These are phyloP conservation scores for Zhuliangozyma blackwelliae DNA, from an alignment of 1,139 yeast genomes.

Conservation along the genomic window DNA sequence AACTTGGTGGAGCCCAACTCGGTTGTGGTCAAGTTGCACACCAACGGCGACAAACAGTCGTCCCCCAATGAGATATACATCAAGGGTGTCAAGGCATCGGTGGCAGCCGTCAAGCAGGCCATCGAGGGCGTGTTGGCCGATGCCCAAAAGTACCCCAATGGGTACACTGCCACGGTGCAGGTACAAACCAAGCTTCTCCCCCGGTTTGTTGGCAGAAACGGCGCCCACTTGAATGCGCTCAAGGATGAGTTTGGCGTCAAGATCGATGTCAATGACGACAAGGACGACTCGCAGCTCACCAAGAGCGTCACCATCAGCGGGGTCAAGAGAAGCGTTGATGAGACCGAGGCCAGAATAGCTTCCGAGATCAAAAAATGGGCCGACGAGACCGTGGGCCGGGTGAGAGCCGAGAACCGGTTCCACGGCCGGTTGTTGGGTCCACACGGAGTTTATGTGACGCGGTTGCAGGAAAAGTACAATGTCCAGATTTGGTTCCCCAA, in stretches of 20 bases:
- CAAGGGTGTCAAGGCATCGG: constrained; percentile 60
- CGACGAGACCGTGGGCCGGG: constrained; percentile 65
- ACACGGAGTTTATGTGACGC: constrained; percentile 74
- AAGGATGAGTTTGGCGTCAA: constrained; percentile 77
- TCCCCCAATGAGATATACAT: constrained; percentile 51
- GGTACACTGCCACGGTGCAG: constrained; percentile 48
- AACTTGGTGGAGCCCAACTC: constrained; percentile 34
- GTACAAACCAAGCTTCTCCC: constrained; percentile 70
- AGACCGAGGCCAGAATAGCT: constrained; percentile 57
- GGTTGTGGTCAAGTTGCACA: constrained; percentile 38
- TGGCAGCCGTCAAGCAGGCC: constrained; percentile 48
- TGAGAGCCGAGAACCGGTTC: constrained; percentile 70
- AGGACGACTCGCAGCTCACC: constrained; percentile 28
- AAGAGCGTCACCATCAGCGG: constrained; percentile 69
- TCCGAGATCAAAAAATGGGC: constrained; percentile 72
- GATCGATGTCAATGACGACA: constrained; percentile 54
- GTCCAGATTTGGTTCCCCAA: constrained; percentile 78
- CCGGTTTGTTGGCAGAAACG: constrained; percentile 87
- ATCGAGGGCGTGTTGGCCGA: constrained; percentile 57
- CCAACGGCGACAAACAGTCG: constrained; percentile 36
- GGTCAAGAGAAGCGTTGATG: constrained; percentile 72
- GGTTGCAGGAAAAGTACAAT: constrained; percentile 84
- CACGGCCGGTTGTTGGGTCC: constrained; percentile 86
- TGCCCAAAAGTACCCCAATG: constrained; percentile 59
- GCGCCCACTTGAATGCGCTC: constrained; percentile 64